Percentiles rank a stretch among this genome's conserved stretches.
phyloP scores from a whole-genome alignment of 192 early-diverging fungal genomes.

The Obelidium mucronatum region DNA sequence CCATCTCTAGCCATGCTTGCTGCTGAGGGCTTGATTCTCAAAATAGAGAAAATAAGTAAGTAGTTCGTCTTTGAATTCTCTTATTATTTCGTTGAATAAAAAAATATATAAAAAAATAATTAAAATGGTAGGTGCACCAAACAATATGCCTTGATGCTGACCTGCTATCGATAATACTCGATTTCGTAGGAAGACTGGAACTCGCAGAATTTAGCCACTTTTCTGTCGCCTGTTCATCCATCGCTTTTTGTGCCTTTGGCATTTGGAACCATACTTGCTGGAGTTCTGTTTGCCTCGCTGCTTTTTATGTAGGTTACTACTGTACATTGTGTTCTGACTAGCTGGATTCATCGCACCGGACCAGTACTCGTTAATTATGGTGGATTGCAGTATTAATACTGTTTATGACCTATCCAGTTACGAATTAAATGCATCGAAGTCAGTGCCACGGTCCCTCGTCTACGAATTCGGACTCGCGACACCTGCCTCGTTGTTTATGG shows the following conservation, averaged over 20 bases:
- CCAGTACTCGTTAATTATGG: not conserved
- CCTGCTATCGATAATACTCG: not conserved
- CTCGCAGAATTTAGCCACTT: slow-evolving; percentile 4
- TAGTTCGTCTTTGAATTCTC: too few relatives aligned
- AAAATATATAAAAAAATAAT: too few relatives aligned
- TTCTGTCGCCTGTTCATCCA: slow-evolving; percentile 19
- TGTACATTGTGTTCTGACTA: too few relatives aligned
- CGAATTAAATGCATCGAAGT: slow-evolving; percentile 22
- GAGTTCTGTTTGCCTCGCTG: slow-evolving; percentile 31
- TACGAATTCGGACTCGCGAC: slow-evolving; percentile 24
- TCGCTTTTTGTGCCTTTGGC: slow-evolving; percentile 24
- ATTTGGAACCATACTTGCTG: not conserved
- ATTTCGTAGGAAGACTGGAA: slow-evolving; percentile 23
- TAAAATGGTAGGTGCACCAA: too few relatives aligned
- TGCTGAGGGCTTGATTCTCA: too few relatives aligned
- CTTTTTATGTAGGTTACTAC: slow-evolving; percentile 38
- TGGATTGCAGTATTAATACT: not conserved
- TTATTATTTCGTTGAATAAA: too few relatives aligned
- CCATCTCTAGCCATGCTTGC: too few relatives aligned
- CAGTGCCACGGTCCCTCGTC: not conserved
- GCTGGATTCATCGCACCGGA: not conserved
- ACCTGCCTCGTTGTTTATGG: slow-evolving; percentile 28
- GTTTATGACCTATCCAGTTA: slow-evolving; percentile 5
- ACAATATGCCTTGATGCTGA: not conserved
- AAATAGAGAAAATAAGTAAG: too few relatives aligned